These are phyloP conservation scores for Diplodia mutila DNA, from an alignment of 2,329 filamentous ascomycete genomes.

Conservation along the genomic window DNA sequence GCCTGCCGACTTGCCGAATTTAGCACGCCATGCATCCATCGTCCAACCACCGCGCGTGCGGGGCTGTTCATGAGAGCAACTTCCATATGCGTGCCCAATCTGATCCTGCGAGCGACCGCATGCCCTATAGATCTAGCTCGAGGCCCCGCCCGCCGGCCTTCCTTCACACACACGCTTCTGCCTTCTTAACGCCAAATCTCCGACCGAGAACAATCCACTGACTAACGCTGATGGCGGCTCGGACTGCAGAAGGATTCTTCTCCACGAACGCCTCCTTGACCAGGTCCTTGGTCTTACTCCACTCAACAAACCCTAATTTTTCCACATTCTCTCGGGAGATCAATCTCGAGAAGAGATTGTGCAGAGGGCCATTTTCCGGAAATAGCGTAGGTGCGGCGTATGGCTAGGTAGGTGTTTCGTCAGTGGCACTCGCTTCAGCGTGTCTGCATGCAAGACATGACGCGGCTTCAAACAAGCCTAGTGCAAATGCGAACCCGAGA, in stretches of 20 bases:
- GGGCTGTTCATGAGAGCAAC: not conserved
- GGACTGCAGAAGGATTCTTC: slow-evolving; percentile 41
- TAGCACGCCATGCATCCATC: slow-evolving; percentile 3
- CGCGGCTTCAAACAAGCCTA: not conserved
- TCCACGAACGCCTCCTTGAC: slow-evolving; percentile 28
- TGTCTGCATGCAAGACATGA: not conserved
- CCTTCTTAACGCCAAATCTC: slow-evolving; percentile 46
- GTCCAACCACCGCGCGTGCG: not conserved
- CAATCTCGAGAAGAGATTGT: slow-evolving; percentile 38
- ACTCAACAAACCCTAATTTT: slow-evolving; percentile 41
- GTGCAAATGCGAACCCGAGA: not conserved
- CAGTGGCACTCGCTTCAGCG: not conserved
- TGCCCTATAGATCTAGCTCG: not conserved
- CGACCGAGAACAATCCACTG: slow-evolving; percentile 52
- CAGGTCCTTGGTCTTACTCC: slow-evolving; percentile 29
- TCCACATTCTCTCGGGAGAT: slow-evolving; percentile 38
- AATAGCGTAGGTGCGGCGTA: slow-evolving; percentile 54
- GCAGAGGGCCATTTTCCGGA: slow-evolving; percentile 49
- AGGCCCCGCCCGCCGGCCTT: not conserved
- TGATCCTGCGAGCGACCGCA: not conserved
- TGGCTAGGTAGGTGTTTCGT: slow-evolving; percentile 31
- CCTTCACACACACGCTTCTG: slow-evolving; percentile 26
- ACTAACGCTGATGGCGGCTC: slow-evolving; percentile 45
- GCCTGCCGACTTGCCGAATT: not conserved
- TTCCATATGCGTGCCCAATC: not conserved